phyloP scores from a whole-genome alignment of 2,329 filamentous ascomycete genomes.

The Dendryphion nanum region DNA sequence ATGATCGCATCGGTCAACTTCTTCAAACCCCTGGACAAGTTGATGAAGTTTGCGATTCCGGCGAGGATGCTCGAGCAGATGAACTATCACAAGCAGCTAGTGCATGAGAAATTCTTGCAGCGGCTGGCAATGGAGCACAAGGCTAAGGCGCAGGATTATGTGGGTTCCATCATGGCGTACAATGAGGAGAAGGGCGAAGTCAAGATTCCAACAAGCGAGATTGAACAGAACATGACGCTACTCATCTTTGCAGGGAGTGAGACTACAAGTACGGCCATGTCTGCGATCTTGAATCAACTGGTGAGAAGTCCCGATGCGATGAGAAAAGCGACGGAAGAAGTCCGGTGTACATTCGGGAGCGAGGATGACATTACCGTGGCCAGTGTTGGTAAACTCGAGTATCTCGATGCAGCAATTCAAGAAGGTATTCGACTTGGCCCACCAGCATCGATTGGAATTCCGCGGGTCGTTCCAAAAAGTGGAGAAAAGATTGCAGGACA shows the following conservation, averaged over 20 bases:
- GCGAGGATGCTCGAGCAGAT: conserved; percentile 11
- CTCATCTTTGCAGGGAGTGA: conserved; percentile 42
- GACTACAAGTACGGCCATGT: conserved; percentile 37
- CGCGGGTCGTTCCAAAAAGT: conserved; percentile 1
- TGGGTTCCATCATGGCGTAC: conserved; percentile 22
- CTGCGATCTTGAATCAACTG: conserved; percentile 30
- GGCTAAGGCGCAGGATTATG: conserved; percentile 22
- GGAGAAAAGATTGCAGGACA: conserved; percentile 6
- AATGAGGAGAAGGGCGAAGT: conserved; percentile 19
- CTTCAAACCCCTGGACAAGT: conserved; percentile 16
- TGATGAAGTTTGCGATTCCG: conserved; percentile 12
- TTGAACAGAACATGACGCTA: conserved; percentile 32
- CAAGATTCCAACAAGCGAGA: conserved; percentile 23
- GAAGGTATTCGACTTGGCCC: conserved; percentile 16
- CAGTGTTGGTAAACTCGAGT: conserved; percentile 17
- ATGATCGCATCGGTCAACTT: conserved; percentile 21
- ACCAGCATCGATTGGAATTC: conserved; percentile 2
- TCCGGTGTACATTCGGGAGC: conserved; percentile 12
- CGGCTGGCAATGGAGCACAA: conserved; percentile 29
- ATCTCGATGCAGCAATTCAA: conserved; percentile 26
- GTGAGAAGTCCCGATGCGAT: conserved; percentile 13
- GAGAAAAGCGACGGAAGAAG: conserved; percentile 11
- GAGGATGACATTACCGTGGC: conserved; percentile 21
- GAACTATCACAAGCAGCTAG: conserved; percentile 14
- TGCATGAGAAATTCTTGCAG: conserved; percentile 17